Evolutionary conservation across 106 monocot genomes (phyloP).

Genomic region (Hemerocallis citrina): DNA sequence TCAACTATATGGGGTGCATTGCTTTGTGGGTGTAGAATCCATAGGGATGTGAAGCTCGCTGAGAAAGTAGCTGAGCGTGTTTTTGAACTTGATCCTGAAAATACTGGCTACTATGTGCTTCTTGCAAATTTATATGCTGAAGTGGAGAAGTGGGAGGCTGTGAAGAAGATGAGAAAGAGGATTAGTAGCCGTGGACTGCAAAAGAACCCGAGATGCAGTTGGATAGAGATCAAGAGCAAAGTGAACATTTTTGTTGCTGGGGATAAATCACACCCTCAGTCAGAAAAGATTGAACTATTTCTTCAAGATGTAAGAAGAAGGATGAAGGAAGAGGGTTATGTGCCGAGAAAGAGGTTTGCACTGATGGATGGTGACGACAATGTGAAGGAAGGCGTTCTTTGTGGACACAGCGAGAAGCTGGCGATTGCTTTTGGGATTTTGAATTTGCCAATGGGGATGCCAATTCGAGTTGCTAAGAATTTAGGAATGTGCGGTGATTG

Average conservation of each 20-base stretch:
- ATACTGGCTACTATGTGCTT: constrained; percentile 58
- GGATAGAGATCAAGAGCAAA: too few species aligned
- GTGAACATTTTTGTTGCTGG: too few species aligned
- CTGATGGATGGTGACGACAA: constrained; percentile 35
- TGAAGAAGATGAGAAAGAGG: constrained; percentile 46
- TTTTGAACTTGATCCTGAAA: constrained; percentile 61
- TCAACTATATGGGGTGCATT: constrained; percentile 58
- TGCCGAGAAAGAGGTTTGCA: constrained; percentile 29
- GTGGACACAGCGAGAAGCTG: constrained; percentile 67
- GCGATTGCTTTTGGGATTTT: constrained; percentile 60
- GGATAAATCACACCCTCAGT: constrained; percentile 40
- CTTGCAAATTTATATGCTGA: constrained; percentile 71
- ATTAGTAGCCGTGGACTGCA: too few species aligned
- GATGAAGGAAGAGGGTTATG: constrained; percentile 47
- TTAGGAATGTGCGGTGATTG: constrained; percentile 58
- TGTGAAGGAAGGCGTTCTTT: constrained; percentile 45
- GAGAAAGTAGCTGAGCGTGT: constrained; percentile 66
- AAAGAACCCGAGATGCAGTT: too few species aligned
- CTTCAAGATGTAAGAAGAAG: constrained; percentile 20
- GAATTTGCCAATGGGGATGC: constrained; percentile 34
- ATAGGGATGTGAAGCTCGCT: constrained; percentile 67
- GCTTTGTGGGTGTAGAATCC: constrained; percentile 66
- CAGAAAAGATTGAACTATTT: constrained; percentile 29
- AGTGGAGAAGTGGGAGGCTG: constrained; percentile 56
- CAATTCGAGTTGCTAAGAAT: constrained; percentile 56